Base-by-base conservation (phyloP, 129 eudicot genomes). In the Scalesia atractyloides region DNA sequence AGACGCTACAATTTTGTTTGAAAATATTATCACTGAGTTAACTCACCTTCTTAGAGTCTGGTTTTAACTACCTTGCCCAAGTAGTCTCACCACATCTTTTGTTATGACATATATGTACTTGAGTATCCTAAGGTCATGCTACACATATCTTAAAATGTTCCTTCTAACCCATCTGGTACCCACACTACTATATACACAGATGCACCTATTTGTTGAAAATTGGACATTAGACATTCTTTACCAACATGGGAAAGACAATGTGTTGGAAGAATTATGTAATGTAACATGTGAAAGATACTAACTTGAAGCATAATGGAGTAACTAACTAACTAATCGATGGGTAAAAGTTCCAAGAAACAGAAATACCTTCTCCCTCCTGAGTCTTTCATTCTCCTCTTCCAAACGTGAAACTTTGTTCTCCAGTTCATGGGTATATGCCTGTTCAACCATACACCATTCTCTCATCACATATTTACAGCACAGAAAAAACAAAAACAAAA, bases 381-480 rank as follows among this genome's bases (percentile, higher is more conserved):
- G 95, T 80, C 90, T 87, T 79, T 87, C 96, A 67, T 92, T 92
- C 79, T 92, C 98, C 82, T 87, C 95, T 81, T 92, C 98, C 62
- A 92, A 84, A 63, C 92, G 98, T 19, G 95, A 80, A 67, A 92
- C 87, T 77, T 92, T 92, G 78, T 85, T 92, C 88, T 92, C 98
- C 73, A 92, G 84, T 82, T 92, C 98, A 69, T 92, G 80, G 5
- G 98, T 92, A 80, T 92, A 92, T 80, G 98, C 98, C 98, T 92
- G 81, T 76, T 24, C 53, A 81, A 20, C 64, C 76, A 76, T 54
- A 64, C 48, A 54, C 11, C 47, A 56, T 53, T 59, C 48, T 54
- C 50, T 41, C 65, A 64, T 47, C 64, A 43, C 77, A 36, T 24
- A 20, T 6, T 26, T n/a, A 77, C 46, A 50, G 50, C 0, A 53